Evolutionary conservation across 371 early-diverging fungal genomes (phyloP).

Genomic region (Catenaria anguillulae): DNA sequence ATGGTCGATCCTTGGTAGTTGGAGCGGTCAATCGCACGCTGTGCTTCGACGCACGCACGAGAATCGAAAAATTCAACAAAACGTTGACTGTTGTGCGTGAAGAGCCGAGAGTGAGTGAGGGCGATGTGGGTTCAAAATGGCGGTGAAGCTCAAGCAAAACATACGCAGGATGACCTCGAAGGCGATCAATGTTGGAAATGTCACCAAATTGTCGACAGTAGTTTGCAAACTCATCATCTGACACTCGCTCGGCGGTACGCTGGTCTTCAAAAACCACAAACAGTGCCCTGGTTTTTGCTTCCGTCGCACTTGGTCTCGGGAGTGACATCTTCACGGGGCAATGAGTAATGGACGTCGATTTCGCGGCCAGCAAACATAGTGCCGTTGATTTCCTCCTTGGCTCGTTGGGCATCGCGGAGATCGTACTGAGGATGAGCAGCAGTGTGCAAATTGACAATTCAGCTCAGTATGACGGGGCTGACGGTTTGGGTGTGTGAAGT

Average conservation of each 20-base stretch:
- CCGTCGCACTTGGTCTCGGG: slow-evolving; percentile 28
- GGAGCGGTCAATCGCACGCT: slow-evolving; percentile 19
- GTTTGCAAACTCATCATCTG: slow-evolving; percentile 29
- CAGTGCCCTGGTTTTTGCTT: slow-evolving; percentile 40
- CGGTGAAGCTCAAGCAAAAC: slow-evolving; percentile 12
- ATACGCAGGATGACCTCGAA: slow-evolving; percentile 36
- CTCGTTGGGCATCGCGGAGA: slow-evolving; percentile 27
- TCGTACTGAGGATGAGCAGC: slow-evolving; percentile 20
- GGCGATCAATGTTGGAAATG: slow-evolving; percentile 20
- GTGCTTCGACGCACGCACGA: slow-evolving; percentile 28
- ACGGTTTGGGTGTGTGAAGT: neutral
- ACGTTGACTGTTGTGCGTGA: too few relatives aligned
- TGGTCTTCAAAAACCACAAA: slow-evolving; percentile 22
- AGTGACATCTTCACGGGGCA: slow-evolving; percentile 35
- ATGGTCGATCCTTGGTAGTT: slow-evolving; percentile 27
- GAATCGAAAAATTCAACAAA: slow-evolving; percentile 39
- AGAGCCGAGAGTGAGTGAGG: too few relatives aligned
- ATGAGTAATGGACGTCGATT: slow-evolving; percentile 41
- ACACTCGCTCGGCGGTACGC: slow-evolving; percentile 19
- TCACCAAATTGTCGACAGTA: too few relatives aligned
- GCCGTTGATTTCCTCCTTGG: slow-evolving; percentile 28
- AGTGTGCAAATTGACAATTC: too few relatives aligned
- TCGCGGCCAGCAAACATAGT: slow-evolving; percentile 21
- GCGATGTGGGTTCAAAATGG: too few relatives aligned
- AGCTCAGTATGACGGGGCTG: too few relatives aligned